A percentile compares a stretch with the other conserved stretches of the same genome.
These are phyloP conservation scores for Tagetes patula DNA, from an alignment of 129 eudicot species.

Conservation along the genomic window DNA sequence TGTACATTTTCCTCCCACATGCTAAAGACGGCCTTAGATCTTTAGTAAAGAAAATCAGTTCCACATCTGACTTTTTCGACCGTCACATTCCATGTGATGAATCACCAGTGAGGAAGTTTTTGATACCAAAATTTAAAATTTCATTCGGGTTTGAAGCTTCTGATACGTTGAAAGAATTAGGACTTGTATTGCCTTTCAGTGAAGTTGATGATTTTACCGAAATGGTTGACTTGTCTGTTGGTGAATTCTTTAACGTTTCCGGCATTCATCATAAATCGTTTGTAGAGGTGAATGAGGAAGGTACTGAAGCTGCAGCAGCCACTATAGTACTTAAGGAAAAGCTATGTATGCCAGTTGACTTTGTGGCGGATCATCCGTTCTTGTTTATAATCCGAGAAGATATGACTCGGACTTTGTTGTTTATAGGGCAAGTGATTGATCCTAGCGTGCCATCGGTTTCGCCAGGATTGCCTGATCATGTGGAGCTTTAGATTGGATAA, in stretches of 20 bases:
- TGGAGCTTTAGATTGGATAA: too few species aligned
- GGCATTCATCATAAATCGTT: conserved; percentile 11
- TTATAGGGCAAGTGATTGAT: too few species aligned
- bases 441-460: neutral
- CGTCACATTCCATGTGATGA: conserved; percentile 13
- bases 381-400: too few species aligned
- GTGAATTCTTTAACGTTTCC: neutral
- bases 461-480: too few species aligned
- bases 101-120: conserved; percentile 23
- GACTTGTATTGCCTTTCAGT: conserved; percentile 32
- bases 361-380: too few species aligned
- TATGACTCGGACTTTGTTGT: too few species aligned
- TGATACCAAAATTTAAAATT: conserved; percentile 5
- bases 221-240: neutral
- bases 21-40: neutral
- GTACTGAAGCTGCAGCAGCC: conserved; percentile 9
- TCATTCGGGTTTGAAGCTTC: conserved; percentile 8
- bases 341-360: neutral
- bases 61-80: neutral
- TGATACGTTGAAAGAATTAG: conserved; percentile 1
- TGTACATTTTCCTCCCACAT: neutral
- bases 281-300: conserved; percentile 8
- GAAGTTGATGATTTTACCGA: neutral
- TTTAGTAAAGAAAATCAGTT: neutral
- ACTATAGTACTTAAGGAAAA: too few species aligned